Evolutionary conservation across 805 yeast species (phyloP).

Genomic region (Pichia scutulata): DNA sequence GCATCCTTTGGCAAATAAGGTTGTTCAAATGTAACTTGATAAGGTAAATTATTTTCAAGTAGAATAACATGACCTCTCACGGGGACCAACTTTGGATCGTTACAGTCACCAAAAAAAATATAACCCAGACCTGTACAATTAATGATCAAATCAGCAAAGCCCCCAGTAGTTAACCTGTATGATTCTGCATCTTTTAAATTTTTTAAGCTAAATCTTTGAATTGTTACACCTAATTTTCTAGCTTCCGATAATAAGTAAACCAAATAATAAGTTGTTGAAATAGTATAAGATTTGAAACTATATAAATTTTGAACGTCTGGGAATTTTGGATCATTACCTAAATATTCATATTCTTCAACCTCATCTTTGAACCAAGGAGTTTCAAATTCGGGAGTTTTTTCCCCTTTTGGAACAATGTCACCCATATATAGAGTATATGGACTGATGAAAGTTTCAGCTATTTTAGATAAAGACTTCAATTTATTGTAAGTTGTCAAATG

Average conservation of each 20-base stretch:
- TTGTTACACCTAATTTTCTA: slow-evolving; percentile 36
- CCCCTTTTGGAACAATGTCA: slow-evolving; percentile 12
- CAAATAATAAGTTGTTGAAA: slow-evolving; percentile 52
- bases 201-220: slow-evolving; percentile 35
- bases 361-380: slow-evolving; percentile 44
- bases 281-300: slow-evolving; percentile 45
- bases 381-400: slow-evolving; percentile 5
- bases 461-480: slow-evolving; percentile 29
- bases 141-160: slow-evolving; percentile 38
- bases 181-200: slow-evolving; percentile 43
- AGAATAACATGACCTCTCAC: slow-evolving; percentile 54
- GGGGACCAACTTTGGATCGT: slow-evolving; percentile 40
- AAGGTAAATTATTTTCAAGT: slow-evolving; percentile 37
- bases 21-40: slow-evolving; percentile 30
- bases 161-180: slow-evolving; percentile 2
- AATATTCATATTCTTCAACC: slow-evolving; percentile 33
- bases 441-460: slow-evolving; percentile 31
- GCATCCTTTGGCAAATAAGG: slow-evolving; percentile 22
- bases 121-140: slow-evolving; percentile 53
- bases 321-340: slow-evolving; percentile 28
- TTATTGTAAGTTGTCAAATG: slow-evolving; percentile 31
- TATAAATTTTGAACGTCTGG: slow-evolving; percentile 31
- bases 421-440: slow-evolving; percentile 21
- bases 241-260: slow-evolving; percentile 41
- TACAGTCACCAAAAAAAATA: slow-evolving; percentile 38